Conservation (phyloP, 768 basidiomycete genomes). For the Paxillus ammoniavirescens region DNA sequence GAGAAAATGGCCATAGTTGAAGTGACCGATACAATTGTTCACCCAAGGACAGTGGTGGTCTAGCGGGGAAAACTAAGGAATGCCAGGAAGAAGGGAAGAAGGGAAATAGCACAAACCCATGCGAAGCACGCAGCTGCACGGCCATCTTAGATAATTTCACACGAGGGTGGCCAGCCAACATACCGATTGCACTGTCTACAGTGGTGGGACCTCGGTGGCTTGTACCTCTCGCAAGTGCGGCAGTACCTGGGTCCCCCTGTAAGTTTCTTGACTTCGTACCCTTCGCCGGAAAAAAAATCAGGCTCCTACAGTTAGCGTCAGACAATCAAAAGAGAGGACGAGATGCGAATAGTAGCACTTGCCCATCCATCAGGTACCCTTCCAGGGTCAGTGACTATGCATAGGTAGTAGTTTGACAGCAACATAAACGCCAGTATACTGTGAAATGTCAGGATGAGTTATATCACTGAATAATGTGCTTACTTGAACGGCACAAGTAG, state of each 20-base stretch:
- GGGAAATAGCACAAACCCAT: conserved; percentile 61
- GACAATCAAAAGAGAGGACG: neutral
- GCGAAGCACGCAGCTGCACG: conserved; percentile 71
- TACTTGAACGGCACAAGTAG: conserved; percentile 93
- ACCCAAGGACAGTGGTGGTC: conserved; percentile 95
- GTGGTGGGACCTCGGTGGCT: conserved; percentile 90
- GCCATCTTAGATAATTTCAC: conserved; percentile 1
- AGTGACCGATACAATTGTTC: conserved; percentile 91
- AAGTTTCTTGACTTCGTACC: conserved; percentile 87
- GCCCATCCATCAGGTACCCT: conserved; percentile 80
- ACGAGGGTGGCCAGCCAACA: conserved; percentile 22
- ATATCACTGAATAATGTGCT: conserved; percentile 22
- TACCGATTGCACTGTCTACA: conserved; percentile 85
- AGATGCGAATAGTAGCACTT: conserved; percentile 18
- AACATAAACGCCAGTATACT: conserved; percentile 77
- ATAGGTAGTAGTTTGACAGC: conserved; percentile 86
- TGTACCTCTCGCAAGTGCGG: conserved; percentile 79
- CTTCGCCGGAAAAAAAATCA: conserved; percentile 60
- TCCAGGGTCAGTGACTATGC: conserved; percentile 83
- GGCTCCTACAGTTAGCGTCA: conserved; percentile 50
- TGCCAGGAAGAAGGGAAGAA: neutral
- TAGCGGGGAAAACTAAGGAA: conserved; percentile 27
- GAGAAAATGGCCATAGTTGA: conserved; percentile 85
- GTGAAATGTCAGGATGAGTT: conserved; percentile 8
- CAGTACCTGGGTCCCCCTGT: conserved; percentile 85